Percentiles rank a stretch among this genome's conserved stretches.
phyloP scores from a whole-genome alignment of 2,329 filamentous ascomycete genomes.

The Epichloe festucae region DNA sequence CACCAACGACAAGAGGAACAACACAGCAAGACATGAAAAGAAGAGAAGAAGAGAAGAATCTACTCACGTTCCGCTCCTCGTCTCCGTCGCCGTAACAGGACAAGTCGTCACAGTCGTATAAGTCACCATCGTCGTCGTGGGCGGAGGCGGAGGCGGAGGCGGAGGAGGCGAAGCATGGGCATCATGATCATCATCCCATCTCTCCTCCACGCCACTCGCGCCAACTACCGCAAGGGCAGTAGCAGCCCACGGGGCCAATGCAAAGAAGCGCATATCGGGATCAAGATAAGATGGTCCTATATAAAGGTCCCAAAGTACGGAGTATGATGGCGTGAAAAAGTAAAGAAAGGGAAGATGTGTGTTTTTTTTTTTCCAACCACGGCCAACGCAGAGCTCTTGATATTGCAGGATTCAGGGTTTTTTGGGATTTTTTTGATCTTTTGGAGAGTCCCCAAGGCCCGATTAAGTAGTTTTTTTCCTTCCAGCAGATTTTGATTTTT shows the following conservation, averaged over 20 bases:
- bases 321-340: too few relatives aligned
- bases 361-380: too few relatives aligned
- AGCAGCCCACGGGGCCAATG: slow-evolving; percentile 5
- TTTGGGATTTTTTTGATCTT: too few relatives aligned
- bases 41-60: not conserved
- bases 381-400: too few relatives aligned
- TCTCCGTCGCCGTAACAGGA: slow-evolving; percentile 31
- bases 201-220: not conserved
- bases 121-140: slow-evolving; percentile 15
- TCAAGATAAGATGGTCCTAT: not conserved
- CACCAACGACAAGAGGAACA: not conserved
- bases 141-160: not conserved
- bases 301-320: too few relatives aligned
- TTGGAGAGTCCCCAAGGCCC: too few relatives aligned
- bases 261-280: slow-evolving; percentile 1
- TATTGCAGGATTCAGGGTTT: too few relatives aligned
- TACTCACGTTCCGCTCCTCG: slow-evolving; percentile 27
- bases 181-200: not conserved
- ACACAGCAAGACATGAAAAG: not conserved
- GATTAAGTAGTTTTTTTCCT: too few relatives aligned
- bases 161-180: not conserved
- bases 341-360: too few relatives aligned
- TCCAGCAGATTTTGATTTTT: too few relatives aligned
- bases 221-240: slow-evolving; percentile 1
- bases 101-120: slow-evolving; percentile 32